Conservation (phyloP, 2,329 filamentous ascomycete species). For the Aquanectria penicillioides region DNA sequence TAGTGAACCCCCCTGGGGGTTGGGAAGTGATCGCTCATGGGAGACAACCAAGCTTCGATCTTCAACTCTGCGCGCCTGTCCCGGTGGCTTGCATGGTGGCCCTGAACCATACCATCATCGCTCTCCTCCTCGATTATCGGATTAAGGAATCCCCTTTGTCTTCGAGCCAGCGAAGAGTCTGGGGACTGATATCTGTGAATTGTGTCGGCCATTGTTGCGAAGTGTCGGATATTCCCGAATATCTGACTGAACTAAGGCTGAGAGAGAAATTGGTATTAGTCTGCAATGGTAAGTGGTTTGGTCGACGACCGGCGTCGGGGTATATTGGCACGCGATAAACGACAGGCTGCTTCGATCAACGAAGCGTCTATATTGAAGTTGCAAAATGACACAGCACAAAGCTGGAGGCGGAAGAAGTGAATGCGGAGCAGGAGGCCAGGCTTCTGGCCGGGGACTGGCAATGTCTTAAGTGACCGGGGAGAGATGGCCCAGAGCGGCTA, state of each 20-base stretch:
- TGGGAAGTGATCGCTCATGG: conserved; percentile 73
- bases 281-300: conserved; percentile 27
- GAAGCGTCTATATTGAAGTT: conserved; percentile 49
- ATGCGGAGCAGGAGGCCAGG: conserved; percentile 44
- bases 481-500: conserved; percentile 40
- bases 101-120: conserved; percentile 48
- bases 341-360: conserved; percentile 58
- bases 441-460: conserved; percentile 40
- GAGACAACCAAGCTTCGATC: conserved; percentile 68
- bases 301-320: conserved; percentile 51
- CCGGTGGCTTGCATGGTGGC: conserved; percentile 31
- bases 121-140: conserved; percentile 70
- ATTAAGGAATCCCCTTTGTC: conserved; percentile 66
- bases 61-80: conserved; percentile 52
- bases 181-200: conserved; percentile 53
- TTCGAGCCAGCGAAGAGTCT: conserved; percentile 67
- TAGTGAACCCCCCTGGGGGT: conserved; percentile 76
- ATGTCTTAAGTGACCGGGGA: conserved; percentile 41
- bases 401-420: conserved; percentile 48
- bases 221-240: conserved; percentile 46
- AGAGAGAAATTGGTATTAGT: conserved; percentile 34
- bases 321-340: conserved; percentile 41
- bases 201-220: conserved; percentile 61
- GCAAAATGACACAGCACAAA: conserved; percentile 40
- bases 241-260: conserved; percentile 36